Conservation (phyloP, 495 filamentous ascomycete genomes). For the Thermothielavioides terrestris region DNA sequence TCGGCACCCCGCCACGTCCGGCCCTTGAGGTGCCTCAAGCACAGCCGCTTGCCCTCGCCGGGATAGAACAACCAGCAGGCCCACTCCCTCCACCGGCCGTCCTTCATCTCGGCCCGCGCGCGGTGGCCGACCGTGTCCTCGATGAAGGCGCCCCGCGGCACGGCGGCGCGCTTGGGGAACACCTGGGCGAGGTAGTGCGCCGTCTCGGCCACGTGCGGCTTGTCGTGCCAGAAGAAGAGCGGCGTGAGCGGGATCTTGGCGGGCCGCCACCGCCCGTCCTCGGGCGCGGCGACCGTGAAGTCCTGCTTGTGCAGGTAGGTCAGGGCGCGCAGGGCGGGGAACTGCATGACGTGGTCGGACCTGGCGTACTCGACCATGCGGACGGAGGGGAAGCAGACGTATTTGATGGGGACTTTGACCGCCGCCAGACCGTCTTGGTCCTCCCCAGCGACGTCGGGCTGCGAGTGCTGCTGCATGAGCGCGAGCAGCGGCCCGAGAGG, state of each 20-base stretch:
- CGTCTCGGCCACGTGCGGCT: constrained; percentile 38
- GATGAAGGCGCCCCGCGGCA: constrained; percentile 38
- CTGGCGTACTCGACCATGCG: constrained; percentile 36
- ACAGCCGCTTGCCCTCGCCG: constrained; percentile 29
- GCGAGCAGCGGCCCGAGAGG: constrained; percentile 29
- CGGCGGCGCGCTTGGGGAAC: constrained; percentile 33
- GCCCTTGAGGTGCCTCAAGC: constrained; percentile 36
- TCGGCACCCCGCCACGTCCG: constrained; percentile 36
- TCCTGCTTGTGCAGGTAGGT: constrained; percentile 31
- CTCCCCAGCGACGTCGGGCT: not conserved
- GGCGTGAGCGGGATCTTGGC: constrained; percentile 35
- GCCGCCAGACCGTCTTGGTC: not conserved
- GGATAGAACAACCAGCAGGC: constrained; percentile 43
- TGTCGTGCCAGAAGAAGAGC: constrained; percentile 45
- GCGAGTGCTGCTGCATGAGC: constrained; percentile 27
- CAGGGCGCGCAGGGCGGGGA: constrained; percentile 26
- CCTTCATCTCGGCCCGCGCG: constrained; percentile 40
- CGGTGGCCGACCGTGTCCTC: constrained; percentile 41
- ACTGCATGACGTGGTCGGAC: constrained; percentile 33
- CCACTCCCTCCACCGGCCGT: constrained; percentile 37
- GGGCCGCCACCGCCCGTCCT: not conserved
- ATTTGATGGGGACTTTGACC: constrained; percentile 24
- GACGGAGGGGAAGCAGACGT: constrained; percentile 35
- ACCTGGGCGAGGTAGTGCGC: constrained; percentile 35
- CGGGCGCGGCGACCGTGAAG: constrained; percentile 20